Conservation (phyloP, 345 rosid species). For the Adansonia digitata region DNA sequence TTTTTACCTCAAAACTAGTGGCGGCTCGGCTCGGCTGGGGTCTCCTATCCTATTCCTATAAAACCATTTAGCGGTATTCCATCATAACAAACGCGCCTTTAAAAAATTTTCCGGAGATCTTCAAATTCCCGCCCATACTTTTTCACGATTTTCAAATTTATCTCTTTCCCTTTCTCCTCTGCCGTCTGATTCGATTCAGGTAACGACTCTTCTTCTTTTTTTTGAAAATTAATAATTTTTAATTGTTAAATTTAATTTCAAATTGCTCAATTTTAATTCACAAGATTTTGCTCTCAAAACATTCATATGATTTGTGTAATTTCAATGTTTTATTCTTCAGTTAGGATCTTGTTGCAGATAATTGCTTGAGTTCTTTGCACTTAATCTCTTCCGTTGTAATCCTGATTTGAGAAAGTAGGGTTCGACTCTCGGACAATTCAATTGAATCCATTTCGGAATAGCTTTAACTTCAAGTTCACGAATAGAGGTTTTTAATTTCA, state of each 20-base stretch:
- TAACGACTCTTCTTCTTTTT: neutral
- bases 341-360: neutral
- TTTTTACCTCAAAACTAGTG: too few species aligned
- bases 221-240: neutral
- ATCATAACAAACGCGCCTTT: neutral
- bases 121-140: neutral
- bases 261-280: neutral
- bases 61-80: neutral
- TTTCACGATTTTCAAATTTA: neutral
- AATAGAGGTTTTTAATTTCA: neutral
- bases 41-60: too few species aligned
- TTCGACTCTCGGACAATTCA: neutral
- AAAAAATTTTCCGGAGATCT: neutral
- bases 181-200: neutral
- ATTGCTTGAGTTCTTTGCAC: neutral
- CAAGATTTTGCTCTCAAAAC: neutral
- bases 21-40: too few species aligned
- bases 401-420: conserved; percentile 2
- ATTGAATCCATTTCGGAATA: neutral
- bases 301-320: neutral
- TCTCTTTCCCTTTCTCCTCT: neutral
- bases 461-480: neutral
- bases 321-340: neutral
- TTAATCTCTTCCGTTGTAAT: neutral
- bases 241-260: neutral